Evolutionary conservation across 331 rosid species (phyloP), one percentile per base, ranked within the genome.

Genomic region (Acacia pycnantha): DNA sequence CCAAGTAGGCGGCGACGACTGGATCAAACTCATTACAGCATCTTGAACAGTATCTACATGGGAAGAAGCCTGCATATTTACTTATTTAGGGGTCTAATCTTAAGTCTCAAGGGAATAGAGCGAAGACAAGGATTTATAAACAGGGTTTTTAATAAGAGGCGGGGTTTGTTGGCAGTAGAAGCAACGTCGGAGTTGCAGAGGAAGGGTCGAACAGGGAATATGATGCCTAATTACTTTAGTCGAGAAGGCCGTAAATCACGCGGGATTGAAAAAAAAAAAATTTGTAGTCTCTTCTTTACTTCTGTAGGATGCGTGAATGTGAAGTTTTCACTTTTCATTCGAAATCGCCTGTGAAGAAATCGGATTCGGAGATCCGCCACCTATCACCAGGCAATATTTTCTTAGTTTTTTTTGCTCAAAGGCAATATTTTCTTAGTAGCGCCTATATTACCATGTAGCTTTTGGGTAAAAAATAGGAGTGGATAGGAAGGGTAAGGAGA

Each of bases 1-100:
- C 99, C 99, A 96, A 35, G 98, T 94, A 82, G 95, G 85, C 8
- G 98, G 97, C 0, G 93, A 91, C 4, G 99, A 86, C 73, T 83
- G 99, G 85, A 92, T 69, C 81, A 96, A 77, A 68, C 66, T 66
- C 31, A 94, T 27, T 2, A 89, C 59, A 37, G 90, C 89, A 40
- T 76, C 84, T 73, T 82, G 93, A 26, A 89, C 67, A 14, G 65
- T 86, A 83, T 80, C 59, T 65, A 88, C 91, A 2, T 86, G 86
- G 44, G 74, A 50, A 58, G 81, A 69, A 53, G 78, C 71, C 14
- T 76, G 74, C 90, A 82, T 89, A 27, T 74, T 79, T n/a, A 29
- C 90, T 80, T 89, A 27, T 74, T 79, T n/a, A 29, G 21, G 79
- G 75, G 22, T 47, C 70, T 80, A 78, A 27, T 61, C 18, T 61